Evolutionary conservation across 164 flowering plant species (phyloP).

Genomic region (Stephania japonica): DNA sequence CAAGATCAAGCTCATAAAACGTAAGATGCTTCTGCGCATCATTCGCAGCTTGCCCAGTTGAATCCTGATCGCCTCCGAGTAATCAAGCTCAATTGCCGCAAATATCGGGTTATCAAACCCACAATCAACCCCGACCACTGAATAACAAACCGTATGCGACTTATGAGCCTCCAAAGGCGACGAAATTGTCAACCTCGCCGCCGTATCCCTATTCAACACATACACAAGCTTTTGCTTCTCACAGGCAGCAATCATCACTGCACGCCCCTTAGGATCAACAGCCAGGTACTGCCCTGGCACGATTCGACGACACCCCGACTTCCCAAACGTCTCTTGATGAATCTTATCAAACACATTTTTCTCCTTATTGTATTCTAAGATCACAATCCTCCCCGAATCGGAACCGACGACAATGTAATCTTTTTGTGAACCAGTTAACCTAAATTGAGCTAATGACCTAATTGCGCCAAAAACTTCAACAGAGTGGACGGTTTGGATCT

Average conservation of each 20-base stretch:
- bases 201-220: slow-evolving; percentile 87
- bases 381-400: slow-evolving; percentile 90
- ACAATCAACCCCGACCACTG: slow-evolving; percentile 86
- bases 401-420: slow-evolving; percentile 94
- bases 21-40: slow-evolving; percentile 96
- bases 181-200: slow-evolving; percentile 88
- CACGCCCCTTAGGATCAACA: slow-evolving; percentile 91
- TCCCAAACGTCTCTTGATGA: slow-evolving; percentile 95
- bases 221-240: slow-evolving; percentile 98
- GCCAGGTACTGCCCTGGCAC: slow-evolving; percentile 93
- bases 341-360: slow-evolving; percentile 77
- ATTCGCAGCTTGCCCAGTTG: slow-evolving; percentile 79
- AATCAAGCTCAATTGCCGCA: slow-evolving; percentile 96
- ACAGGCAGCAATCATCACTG: slow-evolving; percentile 92
- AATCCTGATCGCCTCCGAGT: slow-evolving; percentile 91
- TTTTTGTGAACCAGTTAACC: slow-evolving; percentile 85
- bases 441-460: slow-evolving; percentile 77
- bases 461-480: slow-evolving; percentile 85
- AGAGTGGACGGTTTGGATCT: slow-evolving; percentile 77
- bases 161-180: slow-evolving; percentile 95
- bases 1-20: slow-evolving; percentile 91
- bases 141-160: slow-evolving; percentile 74
- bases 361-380: slow-evolving; percentile 82
- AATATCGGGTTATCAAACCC: slow-evolving; percentile 96
- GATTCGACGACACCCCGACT: slow-evolving; percentile 87